Base-by-base conservation (phyloP, 768 basidiomycete species). In the Kwoniella heveanensis region DNA sequence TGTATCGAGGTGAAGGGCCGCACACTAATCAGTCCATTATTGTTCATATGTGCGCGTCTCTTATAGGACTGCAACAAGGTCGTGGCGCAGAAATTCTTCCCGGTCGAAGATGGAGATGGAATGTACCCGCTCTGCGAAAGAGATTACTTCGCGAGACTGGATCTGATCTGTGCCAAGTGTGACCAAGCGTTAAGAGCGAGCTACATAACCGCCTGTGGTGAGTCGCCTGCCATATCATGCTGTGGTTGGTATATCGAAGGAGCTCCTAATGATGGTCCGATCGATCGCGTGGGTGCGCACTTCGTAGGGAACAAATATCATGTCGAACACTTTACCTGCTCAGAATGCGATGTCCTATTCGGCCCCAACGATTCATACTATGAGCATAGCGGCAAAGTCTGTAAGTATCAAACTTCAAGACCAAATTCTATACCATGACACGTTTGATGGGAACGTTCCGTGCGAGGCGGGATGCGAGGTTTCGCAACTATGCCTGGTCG, bases 281-380 rank as follows among this genome's bases (percentile, higher is more conserved):
- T 50, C 24, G 36, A 5, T 7, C 37, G 21, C 9, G 24, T 52
- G 10, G 39, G 9, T 44, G 39, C 19, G 17, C 39, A 17, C n/a
- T n/a, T n/a, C n/a, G 5, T 80, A 97, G 94, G 90, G 83, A 92
- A 93, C 84, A 99, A 99, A 81, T 99, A 88, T 81, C 95, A 99
- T 80, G 94, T 98, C 70, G 96, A 99, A 82, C 96, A 98, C 80
- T 99, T 99, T 80, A 96, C 94, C 52, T 99, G 96, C 82, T 95
- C 93, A 5, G 87, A 94, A 62, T 98, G 96, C 82, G 86, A 95
- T 52, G 94, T 90, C 15, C 85, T 97, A 44, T 98, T 99, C 76
- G 96, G 96, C 6, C 93, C 95, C 3, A 91, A 95, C 77, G 96
- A 98, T 81, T 96, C 93, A 55, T 99, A 99, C 82, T 99, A 99